Base-by-base conservation (phyloP, 192 early-diverging fungal genomes). In the Chytriomyces sp. region DNA sequence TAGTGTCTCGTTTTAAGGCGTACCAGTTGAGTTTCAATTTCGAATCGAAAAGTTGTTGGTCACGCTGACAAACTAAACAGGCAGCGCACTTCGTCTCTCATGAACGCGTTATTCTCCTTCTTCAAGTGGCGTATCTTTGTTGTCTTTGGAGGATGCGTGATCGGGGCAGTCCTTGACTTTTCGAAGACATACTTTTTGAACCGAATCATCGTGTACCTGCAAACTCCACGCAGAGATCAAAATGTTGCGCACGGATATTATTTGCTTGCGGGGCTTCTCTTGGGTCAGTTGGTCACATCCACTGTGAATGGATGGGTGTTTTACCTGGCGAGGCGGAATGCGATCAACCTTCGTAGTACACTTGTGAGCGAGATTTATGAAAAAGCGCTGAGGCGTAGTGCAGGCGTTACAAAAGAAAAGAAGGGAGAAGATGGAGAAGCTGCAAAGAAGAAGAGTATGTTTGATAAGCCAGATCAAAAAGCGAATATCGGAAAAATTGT, bases 401-500 rank as follows among this genome's bases (percentile, higher is more conserved):
- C 75, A 35, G 79, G 79, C 35, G 60, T 76, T 20, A 45, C 20
- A 35, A 73, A 63, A n/a, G 28, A 67, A 44, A 67, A 67, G 66
- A 67, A 67, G 23, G 26, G 26, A n/a, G 70, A 53, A 18, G 61
- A 50, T 20, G 63, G 49, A 50, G 61, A 50, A 18, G 18, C 60
- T 44, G 63, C 10, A 59, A 70, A 43, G 68, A 23, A 45, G 64
- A 72, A 50, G 13, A 70, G 66, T 45, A 68, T 72, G 69, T 72
- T 68, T 53, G 75, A 76, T 7, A 77, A 60, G 49, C 76, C 65
- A 13, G 77, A 79, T 48, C 69, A 64, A 18, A 72, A 71, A 85
- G 94, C 70, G 93, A 91, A 50, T 91, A 96, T 80, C 91, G 85
- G 85, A 7, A 85, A 86, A 65, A 85, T 85, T 53, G 85, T 86